Conservation (phyloP, 2,329 filamentous ascomycete species). For the Fusarium temperatum region DNA sequence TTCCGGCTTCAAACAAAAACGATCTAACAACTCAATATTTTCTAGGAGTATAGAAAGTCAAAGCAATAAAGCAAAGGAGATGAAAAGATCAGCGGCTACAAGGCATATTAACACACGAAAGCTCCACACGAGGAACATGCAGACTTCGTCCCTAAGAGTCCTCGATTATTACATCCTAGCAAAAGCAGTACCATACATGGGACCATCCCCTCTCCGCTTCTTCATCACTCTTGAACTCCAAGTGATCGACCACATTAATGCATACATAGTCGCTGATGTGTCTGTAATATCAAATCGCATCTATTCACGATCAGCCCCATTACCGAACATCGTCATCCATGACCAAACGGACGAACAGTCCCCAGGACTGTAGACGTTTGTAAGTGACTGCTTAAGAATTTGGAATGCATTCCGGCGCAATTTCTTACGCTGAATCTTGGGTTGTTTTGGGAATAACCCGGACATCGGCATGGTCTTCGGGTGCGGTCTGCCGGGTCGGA, state of each 20-base stretch:
- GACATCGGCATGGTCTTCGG: neutral
- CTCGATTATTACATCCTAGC: neutral
- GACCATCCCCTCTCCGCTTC: neutral
- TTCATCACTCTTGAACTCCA: neutral
- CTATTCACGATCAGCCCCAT: neutral
- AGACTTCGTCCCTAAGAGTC: neutral
- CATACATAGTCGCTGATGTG: neutral
- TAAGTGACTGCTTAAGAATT: neutral
- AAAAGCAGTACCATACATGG: neutral
- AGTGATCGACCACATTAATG: slow-evolving; percentile 16
- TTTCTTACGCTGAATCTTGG: neutral
- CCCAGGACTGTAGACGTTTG: neutral
- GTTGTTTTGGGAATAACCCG: neutral
- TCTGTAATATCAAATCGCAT: slow-evolving; percentile 10
- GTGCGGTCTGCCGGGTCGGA: slow-evolving; percentile 14
- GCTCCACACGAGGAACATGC: neutral
- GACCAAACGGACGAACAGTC: neutral
- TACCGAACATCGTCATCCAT: neutral
- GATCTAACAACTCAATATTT: neutral
- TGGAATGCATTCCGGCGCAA: neutral
- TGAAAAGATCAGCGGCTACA: neutral
- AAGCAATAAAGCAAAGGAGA: neutral
- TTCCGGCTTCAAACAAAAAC: neutral
- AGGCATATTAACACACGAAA: neutral
- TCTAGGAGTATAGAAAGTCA: neutral